Conservation (phyloP, 345 rosid genomes). For the Mangifera indica region DNA sequence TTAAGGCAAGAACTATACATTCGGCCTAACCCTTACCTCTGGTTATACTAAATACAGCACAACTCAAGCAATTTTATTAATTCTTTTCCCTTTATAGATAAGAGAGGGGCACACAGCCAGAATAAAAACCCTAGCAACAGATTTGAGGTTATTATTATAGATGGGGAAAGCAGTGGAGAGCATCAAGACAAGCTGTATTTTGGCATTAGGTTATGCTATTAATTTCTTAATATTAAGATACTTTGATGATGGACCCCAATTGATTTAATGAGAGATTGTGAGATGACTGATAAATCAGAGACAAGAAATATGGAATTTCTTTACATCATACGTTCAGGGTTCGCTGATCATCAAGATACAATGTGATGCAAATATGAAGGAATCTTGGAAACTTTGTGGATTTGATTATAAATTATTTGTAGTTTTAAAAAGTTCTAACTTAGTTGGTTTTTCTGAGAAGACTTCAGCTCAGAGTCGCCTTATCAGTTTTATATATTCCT, state of each 20-base stretch:
- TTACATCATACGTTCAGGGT: constrained; percentile 10
- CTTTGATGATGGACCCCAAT: not conserved
- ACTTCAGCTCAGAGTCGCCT: not conserved
- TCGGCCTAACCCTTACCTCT: not conserved
- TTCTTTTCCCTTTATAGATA: not conserved
- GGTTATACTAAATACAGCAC: not conserved
- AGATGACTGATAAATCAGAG: constrained; percentile 4
- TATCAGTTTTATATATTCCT: not conserved
- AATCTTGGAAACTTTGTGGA: constrained; percentile 4
- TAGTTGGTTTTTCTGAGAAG: not conserved
- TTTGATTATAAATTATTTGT: not conserved
- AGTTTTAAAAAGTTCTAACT: not conserved
- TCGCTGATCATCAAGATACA: not conserved
- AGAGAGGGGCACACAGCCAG: not conserved
- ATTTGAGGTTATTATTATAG: not conserved
- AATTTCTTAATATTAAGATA: not conserved
- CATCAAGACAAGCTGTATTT: not conserved
- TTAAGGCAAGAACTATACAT: not conserved
- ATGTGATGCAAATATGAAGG: not conserved
- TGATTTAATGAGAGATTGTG: constrained; percentile 5
- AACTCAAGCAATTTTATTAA: not conserved
- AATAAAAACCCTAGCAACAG: constrained; percentile 4
- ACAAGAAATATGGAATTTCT: not conserved
- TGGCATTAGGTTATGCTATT: not conserved
- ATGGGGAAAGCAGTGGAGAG: not conserved